These are phyloP conservation scores for Trypanosoma mega DNA, from an alignment of 208 protist genomes.

Conservation along the genomic window DNA sequence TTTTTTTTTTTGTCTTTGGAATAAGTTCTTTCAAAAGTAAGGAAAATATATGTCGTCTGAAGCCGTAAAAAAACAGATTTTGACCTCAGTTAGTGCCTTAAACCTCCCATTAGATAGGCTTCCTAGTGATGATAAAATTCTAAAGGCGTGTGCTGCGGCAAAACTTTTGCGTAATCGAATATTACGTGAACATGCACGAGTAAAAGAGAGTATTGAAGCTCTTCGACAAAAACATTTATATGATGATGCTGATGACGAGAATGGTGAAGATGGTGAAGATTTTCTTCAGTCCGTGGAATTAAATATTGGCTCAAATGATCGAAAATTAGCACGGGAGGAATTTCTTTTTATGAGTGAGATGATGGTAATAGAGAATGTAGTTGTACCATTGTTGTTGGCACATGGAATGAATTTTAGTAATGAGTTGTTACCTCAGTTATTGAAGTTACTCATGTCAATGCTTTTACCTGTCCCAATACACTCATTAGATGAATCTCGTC, in stretches of 20 bases:
- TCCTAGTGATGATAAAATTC: conserved; percentile 36
- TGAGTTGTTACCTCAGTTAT: conserved; percentile 71
- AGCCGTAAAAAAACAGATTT: conserved; percentile 67
- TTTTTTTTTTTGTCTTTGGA: neutral
- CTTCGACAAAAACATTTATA: conserved; percentile 57
- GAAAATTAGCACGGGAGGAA: conserved; percentile 38
- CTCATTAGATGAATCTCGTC: conserved; percentile 51
- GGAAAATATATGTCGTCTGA: conserved; percentile 46
- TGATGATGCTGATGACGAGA: conserved; percentile 47
- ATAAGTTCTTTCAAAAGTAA: neutral
- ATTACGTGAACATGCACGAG: conserved; percentile 67
- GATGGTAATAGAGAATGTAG: conserved; percentile 77
- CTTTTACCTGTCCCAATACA: conserved; percentile 64
- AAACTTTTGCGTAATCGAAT: conserved; percentile 77
- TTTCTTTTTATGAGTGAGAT: conserved; percentile 81
- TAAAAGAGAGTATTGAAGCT: conserved; percentile 55
- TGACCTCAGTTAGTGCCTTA: conserved; percentile 54
- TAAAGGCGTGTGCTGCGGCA: conserved; percentile 58
- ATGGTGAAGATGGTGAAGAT: conserved; percentile 28
- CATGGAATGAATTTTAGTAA: conserved; percentile 75
- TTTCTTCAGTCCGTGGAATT: conserved; percentile 1
- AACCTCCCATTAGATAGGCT: conserved; percentile 52
- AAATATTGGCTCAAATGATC: neutral
- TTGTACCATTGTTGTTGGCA: conserved; percentile 73
- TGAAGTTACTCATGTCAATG: conserved; percentile 73